These are phyloP conservation scores for Rhizopogon roseolus DNA, from an alignment of 768 basidiomycete genomes.

Conservation along the genomic window DNA sequence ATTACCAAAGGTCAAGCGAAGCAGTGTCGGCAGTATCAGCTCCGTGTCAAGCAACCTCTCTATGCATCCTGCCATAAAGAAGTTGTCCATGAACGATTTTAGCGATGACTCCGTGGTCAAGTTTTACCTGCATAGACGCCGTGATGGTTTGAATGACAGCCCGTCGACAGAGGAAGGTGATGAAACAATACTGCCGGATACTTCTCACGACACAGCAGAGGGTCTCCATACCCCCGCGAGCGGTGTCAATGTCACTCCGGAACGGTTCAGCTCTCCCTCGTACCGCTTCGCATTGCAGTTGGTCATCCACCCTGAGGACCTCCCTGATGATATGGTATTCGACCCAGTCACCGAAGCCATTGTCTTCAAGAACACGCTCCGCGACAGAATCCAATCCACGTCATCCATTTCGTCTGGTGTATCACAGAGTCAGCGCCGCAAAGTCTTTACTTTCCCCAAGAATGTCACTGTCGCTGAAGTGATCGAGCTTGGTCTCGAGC, in stretches of 20 bases:
- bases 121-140: slow-evolving; percentile 82
- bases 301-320: slow-evolving; percentile 82
- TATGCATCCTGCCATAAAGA: slow-evolving; percentile 93
- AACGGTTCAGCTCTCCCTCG: slow-evolving; percentile 79
- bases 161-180: slow-evolving; percentile 44
- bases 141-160: slow-evolving; percentile 39
- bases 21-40: slow-evolving; percentile 89
- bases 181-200: slow-evolving; percentile 33
- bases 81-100: slow-evolving; percentile 95
- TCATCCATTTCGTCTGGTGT: slow-evolving; percentile 45
- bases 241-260: slow-evolving; percentile 48
- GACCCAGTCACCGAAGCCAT: slow-evolving; percentile 92
- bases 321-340: slow-evolving; percentile 94
- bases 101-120: slow-evolving; percentile 97
- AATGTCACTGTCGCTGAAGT: slow-evolving; percentile 97
- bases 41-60: slow-evolving; percentile 90
- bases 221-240: slow-evolving; percentile 17
- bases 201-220: slow-evolving; percentile 26
- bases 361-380: slow-evolving; percentile 75
- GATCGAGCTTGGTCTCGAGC: slow-evolving; percentile 85
- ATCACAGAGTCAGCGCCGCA: slow-evolving; percentile 60
- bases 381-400: slow-evolving; percentile 43
- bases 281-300: slow-evolving; percentile 83
- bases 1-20: slow-evolving; percentile 85
- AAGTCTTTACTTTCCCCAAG: slow-evolving; percentile 88